Percentiles rank a stretch among this genome's conserved stretches.
Evolutionary conservation across 2,329 filamentous ascomycete species (phyloP).

Genomic region (Colletotrichum liaoningense): DNA sequence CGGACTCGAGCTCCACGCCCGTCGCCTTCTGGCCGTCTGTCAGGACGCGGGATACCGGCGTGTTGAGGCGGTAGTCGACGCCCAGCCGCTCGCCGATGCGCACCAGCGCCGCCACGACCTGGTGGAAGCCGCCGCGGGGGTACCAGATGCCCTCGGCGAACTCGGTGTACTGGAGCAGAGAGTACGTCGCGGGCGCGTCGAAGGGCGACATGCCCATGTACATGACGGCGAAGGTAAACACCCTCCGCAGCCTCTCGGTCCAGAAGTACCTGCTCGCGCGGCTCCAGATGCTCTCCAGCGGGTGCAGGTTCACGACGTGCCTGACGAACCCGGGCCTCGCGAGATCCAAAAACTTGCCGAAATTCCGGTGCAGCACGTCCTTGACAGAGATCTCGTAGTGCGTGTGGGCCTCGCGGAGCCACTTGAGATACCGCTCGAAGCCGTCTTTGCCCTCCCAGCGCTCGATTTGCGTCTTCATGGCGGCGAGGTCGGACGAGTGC

Average conservation of each 20-base stretch:
- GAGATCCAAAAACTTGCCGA: conserved; percentile 69
- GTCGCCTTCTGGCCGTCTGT: conserved; percentile 65
- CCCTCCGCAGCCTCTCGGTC: conserved; percentile 75
- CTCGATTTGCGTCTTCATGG: conserved; percentile 79
- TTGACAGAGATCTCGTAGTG: conserved; percentile 77
- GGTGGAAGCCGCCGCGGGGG: conserved; percentile 77
- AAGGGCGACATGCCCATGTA: conserved; percentile 87
- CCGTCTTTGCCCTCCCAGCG: conserved; percentile 78
- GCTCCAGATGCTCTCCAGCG: conserved; percentile 77
- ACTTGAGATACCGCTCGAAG: conserved; percentile 75
- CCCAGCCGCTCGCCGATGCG: conserved; percentile 71
- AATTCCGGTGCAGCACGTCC: conserved; percentile 76
- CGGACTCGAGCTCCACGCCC: conserved; percentile 69
- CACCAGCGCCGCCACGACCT: conserved; percentile 72
- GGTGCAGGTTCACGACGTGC: conserved; percentile 72
- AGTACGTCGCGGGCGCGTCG: conserved; percentile 80
- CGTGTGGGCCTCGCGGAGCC: conserved; percentile 73
- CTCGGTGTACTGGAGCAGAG: conserved; percentile 80
- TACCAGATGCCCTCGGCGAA: conserved; percentile 83
- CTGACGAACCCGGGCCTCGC: conserved; percentile 67
- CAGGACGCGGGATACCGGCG: conserved; percentile 66
- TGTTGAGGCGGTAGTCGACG: conserved; percentile 71
- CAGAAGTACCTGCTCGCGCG: conserved; percentile 75
- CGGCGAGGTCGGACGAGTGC: conserved; percentile 74
- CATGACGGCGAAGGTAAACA: conserved; percentile 84